Percentiles rank a stretch among this genome's conserved stretches.
These are phyloP conservation scores for Ceratobasidium sp. DNA, from an alignment of 1,284 basidiomycete species.

Conservation along the genomic window DNA sequence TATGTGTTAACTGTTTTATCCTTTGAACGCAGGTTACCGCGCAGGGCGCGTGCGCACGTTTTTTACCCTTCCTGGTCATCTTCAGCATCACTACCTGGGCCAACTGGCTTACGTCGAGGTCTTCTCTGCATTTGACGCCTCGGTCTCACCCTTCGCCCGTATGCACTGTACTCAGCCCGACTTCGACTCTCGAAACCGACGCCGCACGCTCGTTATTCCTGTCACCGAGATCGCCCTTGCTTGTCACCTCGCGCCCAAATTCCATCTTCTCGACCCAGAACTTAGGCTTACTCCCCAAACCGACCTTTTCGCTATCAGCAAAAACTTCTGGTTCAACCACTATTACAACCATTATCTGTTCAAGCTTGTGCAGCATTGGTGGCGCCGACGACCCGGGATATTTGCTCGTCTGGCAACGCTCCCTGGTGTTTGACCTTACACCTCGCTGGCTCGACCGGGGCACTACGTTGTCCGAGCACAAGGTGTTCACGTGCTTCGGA, in stretches of 20 bases:
- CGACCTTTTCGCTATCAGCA: conserved; percentile 1
- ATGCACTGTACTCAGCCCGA: conserved; percentile 11
- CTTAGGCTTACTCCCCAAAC: background rate
- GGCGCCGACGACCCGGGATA: background rate
- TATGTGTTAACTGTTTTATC: background rate
- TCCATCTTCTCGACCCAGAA: background rate
- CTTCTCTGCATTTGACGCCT: conserved; percentile 11
- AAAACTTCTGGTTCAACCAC: conserved; percentile 32
- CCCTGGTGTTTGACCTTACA: no score
- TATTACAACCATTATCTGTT: conserved; percentile 21
- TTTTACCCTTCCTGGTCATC: conserved; percentile 30
- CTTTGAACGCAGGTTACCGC: conserved; percentile 5
- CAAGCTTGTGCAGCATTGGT: conserved; percentile 5
- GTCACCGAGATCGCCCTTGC: conserved; percentile 20
- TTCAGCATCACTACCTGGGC: background rate
- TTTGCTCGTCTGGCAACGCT: no score
- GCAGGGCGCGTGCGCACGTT: conserved; percentile 30
- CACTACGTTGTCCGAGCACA: no score
- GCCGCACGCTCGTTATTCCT: conserved; percentile 25
- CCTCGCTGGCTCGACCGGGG: no score
- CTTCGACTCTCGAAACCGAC: background rate
- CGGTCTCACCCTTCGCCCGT: background rate
- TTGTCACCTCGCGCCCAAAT: conserved; percentile 26
- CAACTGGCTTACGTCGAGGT: conserved; percentile 26
- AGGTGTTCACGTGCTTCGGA: no score